A percentile compares a stretch with the other conserved stretches of the same genome.
Conservation (phyloP, 2,329 filamentous ascomycete species). For the Fusarium domesticum region DNA sequence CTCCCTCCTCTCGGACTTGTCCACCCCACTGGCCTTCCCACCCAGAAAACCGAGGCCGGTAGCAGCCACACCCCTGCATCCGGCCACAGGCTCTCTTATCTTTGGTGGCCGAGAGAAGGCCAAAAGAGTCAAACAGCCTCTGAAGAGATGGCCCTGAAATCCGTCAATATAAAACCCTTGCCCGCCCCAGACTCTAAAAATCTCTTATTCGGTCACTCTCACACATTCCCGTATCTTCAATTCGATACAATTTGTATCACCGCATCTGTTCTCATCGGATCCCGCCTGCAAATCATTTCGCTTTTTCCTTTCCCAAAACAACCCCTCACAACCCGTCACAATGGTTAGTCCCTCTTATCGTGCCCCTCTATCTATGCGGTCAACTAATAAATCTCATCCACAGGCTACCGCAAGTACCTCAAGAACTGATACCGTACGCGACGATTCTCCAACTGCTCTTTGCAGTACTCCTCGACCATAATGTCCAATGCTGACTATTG, state of each 20-base stretch:
- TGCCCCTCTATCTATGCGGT: slow-evolving; percentile 7
- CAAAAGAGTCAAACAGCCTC: slow-evolving; percentile 15
- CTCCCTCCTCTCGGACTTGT: no score
- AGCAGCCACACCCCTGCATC: slow-evolving; percentile 31
- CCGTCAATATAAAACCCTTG: slow-evolving; percentile 30
- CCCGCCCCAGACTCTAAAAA: slow-evolving; percentile 19
- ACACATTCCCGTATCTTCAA: slow-evolving; percentile 20
- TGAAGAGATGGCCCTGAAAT: slow-evolving; percentile 19
- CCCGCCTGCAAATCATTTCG: slow-evolving; percentile 4
- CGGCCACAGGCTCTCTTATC: slow-evolving; percentile 28
- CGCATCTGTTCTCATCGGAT: slow-evolving; percentile 3
- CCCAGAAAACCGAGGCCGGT: slow-evolving; percentile 21
- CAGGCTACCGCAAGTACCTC: slow-evolving; percentile 22
- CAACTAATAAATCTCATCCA: slow-evolving; percentile 15
- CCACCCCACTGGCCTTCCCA: slow-evolving; percentile 14
- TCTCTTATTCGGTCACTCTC: slow-evolving; percentile 19
- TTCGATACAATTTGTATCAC: slow-evolving; percentile 23
- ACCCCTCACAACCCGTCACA: slow-evolving; percentile 10
- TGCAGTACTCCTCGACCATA: neutral
- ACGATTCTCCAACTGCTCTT: neutral
- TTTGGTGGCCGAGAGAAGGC: slow-evolving; percentile 13
- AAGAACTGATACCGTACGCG: slow-evolving; percentile 35
- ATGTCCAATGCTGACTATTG: slow-evolving; percentile 7
- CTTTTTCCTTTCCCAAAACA: slow-evolving; percentile 2
- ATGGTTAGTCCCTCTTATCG: slow-evolving; percentile 23